phyloP scores from a whole-genome alignment of 139 green algal genomes.

The Yamagishiella unicocca region DNA sequence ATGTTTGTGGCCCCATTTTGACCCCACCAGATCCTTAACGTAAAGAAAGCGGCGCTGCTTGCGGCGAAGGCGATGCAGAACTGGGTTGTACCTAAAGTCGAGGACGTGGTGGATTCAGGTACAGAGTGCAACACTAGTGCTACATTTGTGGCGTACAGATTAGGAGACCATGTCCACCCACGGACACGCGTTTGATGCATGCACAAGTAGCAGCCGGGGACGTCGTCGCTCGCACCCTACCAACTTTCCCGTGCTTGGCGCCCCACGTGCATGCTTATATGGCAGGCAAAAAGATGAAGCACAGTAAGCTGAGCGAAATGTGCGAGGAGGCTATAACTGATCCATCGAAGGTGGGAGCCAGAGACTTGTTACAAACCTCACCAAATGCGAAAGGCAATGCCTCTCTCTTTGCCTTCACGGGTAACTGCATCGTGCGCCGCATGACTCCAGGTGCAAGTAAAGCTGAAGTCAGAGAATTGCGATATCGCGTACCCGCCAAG shows the following conservation, averaged over 20 bases:
- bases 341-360: slow-evolving; percentile 70
- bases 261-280: no score
- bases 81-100: slow-evolving; percentile 79
- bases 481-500: slow-evolving; percentile 97
- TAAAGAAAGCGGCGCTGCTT: slow-evolving; percentile 92
- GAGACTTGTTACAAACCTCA: background rate
- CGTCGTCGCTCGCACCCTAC: no score
- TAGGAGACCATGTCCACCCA: no score
- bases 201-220: no score
- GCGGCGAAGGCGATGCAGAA: slow-evolving; percentile 77
- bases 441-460: slow-evolving; percentile 71
- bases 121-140: no score
- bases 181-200: no score
- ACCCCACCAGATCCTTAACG: slow-evolving; percentile 66
- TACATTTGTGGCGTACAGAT: no score
- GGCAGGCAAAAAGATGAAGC: slow-evolving; percentile 88
- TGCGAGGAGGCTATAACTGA: slow-evolving; percentile 84
- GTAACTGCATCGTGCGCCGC: background rate
- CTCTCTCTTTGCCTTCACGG: background rate
- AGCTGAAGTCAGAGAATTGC: slow-evolving; percentile 86
- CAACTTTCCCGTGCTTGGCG: no score
- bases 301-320: slow-evolving; percentile 86
- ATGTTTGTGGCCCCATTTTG: background rate
- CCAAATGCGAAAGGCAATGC: background rate
- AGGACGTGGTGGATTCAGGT: slow-evolving; percentile 50